Base-by-base conservation (phyloP, 768 basidiomycete genomes). In the Boletus eberwhitei region DNA sequence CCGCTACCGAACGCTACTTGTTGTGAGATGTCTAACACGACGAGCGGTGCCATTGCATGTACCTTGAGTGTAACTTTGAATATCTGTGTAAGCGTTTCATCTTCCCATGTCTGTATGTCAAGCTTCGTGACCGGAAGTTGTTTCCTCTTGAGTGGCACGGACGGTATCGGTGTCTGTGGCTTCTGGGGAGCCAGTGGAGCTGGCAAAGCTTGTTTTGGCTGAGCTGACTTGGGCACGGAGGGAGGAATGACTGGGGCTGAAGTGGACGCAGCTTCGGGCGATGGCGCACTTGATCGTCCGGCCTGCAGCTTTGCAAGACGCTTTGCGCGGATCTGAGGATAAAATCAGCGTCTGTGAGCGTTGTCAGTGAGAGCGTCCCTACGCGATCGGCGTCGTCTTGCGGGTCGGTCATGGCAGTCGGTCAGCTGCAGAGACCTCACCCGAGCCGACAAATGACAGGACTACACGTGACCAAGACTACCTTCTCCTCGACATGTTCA, bases 371-470 rank as follows among this genome's bases (percentile, higher is more conserved):
- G 44, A 17, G 7, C 1, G 43, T 48, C 22, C 77, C 52, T 78
- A 91, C 90, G 50, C 86, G 81, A 64, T 92, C 92, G 12, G 91
- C 93, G 71, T 92, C 90, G 58, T 86, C 84, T 58, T 85, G 82
- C 0, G 87, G 87, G 59, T 77, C 74, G 9, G 51, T 60, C 70
- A 71, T 71, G 54, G 52, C 73, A 69, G 66, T 78, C 26, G 14
- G 6, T 46, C 46, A 29, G 13, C 14, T 24, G 31, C 22, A 24
- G 14, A 16, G 26, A 34, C 24, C 4, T 24, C n/a, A 45, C 12
- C 21, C 13, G 4, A 24, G 22, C 21, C 34, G 14, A 47, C 34
- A 19, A 19, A 14, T 17, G 38, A 12, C 0, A 6, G 8, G 16
- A 26, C 24, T 4, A 17, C 64, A 65, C 63, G 63, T 66, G 64